These are phyloP conservation scores for Umbelopsis sp. DNA, from an alignment of 192 early-diverging fungal genomes.

Conservation along the genomic window DNA sequence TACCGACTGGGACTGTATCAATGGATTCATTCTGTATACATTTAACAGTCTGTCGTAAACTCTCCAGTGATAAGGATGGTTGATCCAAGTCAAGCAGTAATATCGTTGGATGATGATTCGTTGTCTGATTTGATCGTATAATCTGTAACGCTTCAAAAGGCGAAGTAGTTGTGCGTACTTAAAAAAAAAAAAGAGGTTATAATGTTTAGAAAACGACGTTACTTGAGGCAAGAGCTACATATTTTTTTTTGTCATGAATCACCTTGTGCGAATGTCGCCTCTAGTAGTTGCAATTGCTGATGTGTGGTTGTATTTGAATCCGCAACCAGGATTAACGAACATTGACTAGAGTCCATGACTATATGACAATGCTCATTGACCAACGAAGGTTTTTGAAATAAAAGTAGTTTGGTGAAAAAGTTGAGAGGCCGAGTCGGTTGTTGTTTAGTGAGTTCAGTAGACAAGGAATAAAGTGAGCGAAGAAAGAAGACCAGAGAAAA, in stretches of 20 bases:
- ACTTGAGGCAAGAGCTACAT: neutral
- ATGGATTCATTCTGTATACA: neutral
- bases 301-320: neutral
- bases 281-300: neutral
- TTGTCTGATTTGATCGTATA: neutral
- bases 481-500: neutral
- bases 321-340: conserved; percentile 19
- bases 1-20: conserved; percentile 2
- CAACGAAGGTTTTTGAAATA: neutral
- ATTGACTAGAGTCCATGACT: conserved; percentile 23
- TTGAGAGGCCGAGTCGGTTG: neutral
- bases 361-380: conserved; percentile 8
- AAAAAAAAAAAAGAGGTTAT: neutral
- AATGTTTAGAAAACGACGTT: neutral
- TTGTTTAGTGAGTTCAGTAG: neutral
- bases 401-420: neutral
- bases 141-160: neutral
- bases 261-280: conserved; percentile 14
- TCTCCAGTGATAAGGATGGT: neutral
- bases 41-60: neutral
- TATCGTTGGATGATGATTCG: neutral
- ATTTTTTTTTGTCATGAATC: neutral
- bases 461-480: neutral
- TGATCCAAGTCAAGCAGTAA: conserved; percentile 9
- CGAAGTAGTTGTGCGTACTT: neutral